These are phyloP conservation scores for Aphanomyces invadans DNA, from an alignment of 352 stramenopile genomes.

Conservation along the genomic window DNA sequence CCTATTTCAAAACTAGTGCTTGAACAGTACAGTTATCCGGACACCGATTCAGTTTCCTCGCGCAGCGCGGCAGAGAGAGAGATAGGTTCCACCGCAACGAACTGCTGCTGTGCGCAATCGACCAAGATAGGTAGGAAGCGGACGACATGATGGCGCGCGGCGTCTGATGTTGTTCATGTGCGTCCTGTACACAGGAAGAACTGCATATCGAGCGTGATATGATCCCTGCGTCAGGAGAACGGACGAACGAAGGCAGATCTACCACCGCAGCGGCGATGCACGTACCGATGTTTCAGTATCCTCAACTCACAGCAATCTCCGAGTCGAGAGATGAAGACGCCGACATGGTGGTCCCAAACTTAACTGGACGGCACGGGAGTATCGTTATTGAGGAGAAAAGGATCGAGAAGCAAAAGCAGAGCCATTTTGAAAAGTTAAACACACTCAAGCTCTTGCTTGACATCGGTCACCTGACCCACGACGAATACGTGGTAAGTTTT, in stretches of 20 bases:
- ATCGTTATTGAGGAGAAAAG: not conserved
- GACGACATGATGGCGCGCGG: no score
- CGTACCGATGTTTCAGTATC: not conserved
- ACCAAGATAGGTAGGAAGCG: no score
- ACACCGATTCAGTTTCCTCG: not conserved
- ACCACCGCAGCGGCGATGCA: no score
- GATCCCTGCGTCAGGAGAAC: conserved; percentile 20
- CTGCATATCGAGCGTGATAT: not conserved
- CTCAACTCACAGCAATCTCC: conserved; percentile 12
- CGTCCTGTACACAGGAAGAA: not conserved
- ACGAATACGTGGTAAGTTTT: conserved; percentile 49
- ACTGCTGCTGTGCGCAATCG: no score
- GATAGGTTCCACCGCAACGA: not conserved
- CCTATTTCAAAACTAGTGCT: no score
- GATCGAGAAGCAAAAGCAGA: conserved; percentile 26
- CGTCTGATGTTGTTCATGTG: not conserved
- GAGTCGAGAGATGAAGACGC: conserved; percentile 14
- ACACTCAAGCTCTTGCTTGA: conserved; percentile 75
- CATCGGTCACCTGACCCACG: conserved; percentile 61
- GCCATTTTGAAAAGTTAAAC: conserved; percentile 79
- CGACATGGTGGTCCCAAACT: conserved; percentile 7
- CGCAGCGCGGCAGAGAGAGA: not conserved
- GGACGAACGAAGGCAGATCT: conserved; percentile 20
- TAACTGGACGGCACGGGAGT: not conserved
- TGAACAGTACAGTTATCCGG: not conserved